These are phyloP conservation scores for Candida quercuum DNA, from an alignment of 805 yeast genomes.

Conservation along the genomic window DNA sequence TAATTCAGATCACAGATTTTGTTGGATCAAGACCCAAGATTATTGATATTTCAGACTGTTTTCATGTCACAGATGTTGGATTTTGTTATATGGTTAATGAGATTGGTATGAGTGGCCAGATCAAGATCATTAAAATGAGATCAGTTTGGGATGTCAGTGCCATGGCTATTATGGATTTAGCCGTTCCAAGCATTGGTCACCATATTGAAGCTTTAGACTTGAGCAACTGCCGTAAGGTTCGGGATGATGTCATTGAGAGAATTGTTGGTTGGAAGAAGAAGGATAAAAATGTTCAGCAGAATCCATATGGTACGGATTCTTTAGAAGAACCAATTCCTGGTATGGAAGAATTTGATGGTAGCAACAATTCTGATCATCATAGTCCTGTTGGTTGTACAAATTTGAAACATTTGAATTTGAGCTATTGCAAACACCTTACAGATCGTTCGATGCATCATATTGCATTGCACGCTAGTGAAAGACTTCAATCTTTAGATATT, in stretches of 20 bases:
- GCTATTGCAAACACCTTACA: slow-evolving; percentile 75
- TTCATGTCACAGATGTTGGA: slow-evolving; percentile 72
- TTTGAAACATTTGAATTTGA: slow-evolving; percentile 47
- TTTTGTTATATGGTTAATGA: slow-evolving; percentile 67
- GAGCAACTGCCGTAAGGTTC: slow-evolving; percentile 67
- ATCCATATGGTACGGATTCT: background rate
- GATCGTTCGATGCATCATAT: slow-evolving; percentile 63
- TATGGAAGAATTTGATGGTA: slow-evolving; percentile 23
- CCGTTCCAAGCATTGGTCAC: slow-evolving; percentile 59
- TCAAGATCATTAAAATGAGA: slow-evolving; percentile 51
- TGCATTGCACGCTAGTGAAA: slow-evolving; percentile 50
- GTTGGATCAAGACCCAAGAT: slow-evolving; percentile 62
- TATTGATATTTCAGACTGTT: slow-evolving; percentile 67
- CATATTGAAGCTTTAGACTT: slow-evolving; percentile 56
- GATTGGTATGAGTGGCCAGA: slow-evolving; percentile 59
- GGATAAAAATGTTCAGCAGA: background rate
- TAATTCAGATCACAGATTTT: slow-evolving; percentile 57
- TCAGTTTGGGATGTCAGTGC: slow-evolving; percentile 77
- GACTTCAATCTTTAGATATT: slow-evolving; percentile 52
- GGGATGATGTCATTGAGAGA: slow-evolving; percentile 66
- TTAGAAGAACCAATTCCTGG: slow-evolving; percentile 25
- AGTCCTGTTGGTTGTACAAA: slow-evolving; percentile 52
- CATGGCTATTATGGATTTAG: slow-evolving; percentile 76
- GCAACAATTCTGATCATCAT: background rate
- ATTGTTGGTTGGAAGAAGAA: slow-evolving; percentile 49